Evolutionary conservation across 2,329 filamentous ascomycete species (phyloP).

Genomic region (Microsporum canis): DNA sequence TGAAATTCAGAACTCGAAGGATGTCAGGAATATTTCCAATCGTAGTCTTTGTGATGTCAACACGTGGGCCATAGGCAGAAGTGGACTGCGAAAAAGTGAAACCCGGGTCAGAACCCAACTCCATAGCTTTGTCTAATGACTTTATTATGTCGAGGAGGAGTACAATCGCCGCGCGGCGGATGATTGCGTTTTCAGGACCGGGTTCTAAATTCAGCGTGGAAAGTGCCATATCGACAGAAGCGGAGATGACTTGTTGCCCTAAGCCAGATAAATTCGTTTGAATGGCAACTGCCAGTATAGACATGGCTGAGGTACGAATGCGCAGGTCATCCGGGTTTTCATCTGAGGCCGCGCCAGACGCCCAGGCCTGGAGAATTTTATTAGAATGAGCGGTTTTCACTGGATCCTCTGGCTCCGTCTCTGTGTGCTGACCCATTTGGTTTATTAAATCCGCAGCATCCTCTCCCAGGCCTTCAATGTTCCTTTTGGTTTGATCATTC

Average conservation of each 20-base stretch:
- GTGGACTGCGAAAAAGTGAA: slow-evolving; percentile 28
- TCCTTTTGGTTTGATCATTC: slow-evolving; percentile 17
- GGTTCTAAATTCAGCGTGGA: slow-evolving; percentile 30
- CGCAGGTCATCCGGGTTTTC: slow-evolving; percentile 35
- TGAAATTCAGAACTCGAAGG: slow-evolving; percentile 26
- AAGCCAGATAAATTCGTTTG: slow-evolving; percentile 32
- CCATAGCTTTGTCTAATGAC: slow-evolving; percentile 27
- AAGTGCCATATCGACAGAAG: slow-evolving; percentile 31
- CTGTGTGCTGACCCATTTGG: slow-evolving; percentile 13
- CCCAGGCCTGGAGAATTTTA: slow-evolving; percentile 33
- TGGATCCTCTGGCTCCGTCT: slow-evolving; percentile 27
- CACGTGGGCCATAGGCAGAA: background rate
- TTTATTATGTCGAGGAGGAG: slow-evolving; percentile 33
- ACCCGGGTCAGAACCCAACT: slow-evolving; percentile 24
- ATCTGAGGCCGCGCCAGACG: slow-evolving; percentile 27
- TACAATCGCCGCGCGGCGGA: slow-evolving; percentile 32
- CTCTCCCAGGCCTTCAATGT: slow-evolving; percentile 13
- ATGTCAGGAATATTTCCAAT: slow-evolving; percentile 33
- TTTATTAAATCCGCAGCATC: slow-evolving; percentile 8
- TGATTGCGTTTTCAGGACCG: slow-evolving; percentile 28
- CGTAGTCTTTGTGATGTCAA: slow-evolving; percentile 13
- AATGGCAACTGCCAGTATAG: slow-evolving; percentile 32
- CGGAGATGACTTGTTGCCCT: slow-evolving; percentile 25
- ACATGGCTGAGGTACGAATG: slow-evolving; percentile 33
- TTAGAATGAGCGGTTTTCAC: slow-evolving; percentile 25